A percentile compares a stretch with the other conserved stretches of the same genome.
These are phyloP conservation scores for Colletotrichum trifolii DNA, from an alignment of 2,329 filamentous ascomycete species.

Conservation along the genomic window DNA sequence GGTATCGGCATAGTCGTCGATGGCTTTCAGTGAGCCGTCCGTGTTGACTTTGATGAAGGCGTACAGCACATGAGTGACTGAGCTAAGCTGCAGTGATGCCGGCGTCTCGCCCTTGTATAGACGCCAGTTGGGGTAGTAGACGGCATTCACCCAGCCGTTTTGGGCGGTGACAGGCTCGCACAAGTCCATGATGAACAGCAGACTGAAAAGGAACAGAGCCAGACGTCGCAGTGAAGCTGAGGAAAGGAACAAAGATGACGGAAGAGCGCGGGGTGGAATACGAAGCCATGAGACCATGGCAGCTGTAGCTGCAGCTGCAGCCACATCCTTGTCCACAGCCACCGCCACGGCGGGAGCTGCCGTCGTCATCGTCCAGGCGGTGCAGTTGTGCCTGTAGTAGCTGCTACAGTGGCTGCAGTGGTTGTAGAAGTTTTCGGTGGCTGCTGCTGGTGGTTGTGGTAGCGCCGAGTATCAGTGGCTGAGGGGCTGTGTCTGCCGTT, in stretches of 20 bases:
- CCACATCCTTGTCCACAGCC: too few relatives aligned
- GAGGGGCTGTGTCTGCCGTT: constrained; percentile 25
- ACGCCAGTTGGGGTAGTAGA: constrained; percentile 75
- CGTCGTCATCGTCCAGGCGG: too few relatives aligned
- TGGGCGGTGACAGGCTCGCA: background rate
- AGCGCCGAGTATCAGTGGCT: constrained; percentile 13
- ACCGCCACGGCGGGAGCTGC: too few relatives aligned
- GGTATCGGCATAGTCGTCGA: constrained; percentile 73
- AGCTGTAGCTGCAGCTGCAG: too few relatives aligned
- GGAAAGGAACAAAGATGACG: background rate
- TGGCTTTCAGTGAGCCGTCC: constrained; percentile 43
- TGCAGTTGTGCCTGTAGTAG: too few relatives aligned
- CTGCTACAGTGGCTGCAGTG: background rate
- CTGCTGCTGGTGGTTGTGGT: constrained; percentile 10
- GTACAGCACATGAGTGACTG: constrained; percentile 73
- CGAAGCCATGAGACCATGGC: too few relatives aligned
- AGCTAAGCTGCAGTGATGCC: constrained; percentile 64
- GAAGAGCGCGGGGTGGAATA: constrained; percentile 7
- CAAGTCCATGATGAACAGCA: background rate
- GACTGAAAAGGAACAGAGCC: background rate
- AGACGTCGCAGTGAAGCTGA: constrained; percentile 3
- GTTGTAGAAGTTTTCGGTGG: constrained; percentile 21
- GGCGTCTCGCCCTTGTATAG: constrained; percentile 71
- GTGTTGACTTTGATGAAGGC: constrained; percentile 61
- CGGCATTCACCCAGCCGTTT: constrained; percentile 46